Evolutionary conservation across 2,329 filamentous ascomycete genomes (phyloP).

Genomic region (Aspergillus candidus): DNA sequence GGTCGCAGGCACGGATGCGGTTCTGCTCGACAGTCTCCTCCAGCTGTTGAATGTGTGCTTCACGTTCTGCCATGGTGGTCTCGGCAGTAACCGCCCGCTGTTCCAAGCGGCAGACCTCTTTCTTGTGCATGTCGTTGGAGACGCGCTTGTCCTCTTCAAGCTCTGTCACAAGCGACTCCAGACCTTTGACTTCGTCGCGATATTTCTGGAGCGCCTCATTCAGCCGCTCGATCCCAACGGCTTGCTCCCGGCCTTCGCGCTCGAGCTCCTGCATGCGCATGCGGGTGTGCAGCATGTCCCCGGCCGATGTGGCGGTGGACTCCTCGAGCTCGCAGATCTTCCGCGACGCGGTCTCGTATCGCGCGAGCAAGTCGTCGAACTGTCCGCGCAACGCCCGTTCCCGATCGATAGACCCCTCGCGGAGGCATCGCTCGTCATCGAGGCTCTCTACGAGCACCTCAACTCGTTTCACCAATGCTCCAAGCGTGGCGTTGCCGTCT

Average conservation of each 20-base stretch:
- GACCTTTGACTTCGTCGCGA: conserved; percentile 36
- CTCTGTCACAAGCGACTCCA: conserved; percentile 38
- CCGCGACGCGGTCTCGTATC: conserved; percentile 32
- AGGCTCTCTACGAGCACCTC: conserved; percentile 30
- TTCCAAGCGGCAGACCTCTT: conserved; percentile 30
- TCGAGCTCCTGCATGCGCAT: conserved; percentile 40
- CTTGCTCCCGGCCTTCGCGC: conserved; percentile 35
- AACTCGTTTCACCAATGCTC: conserved; percentile 36
- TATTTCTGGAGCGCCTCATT: conserved; percentile 41
- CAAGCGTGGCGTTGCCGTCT: conserved; percentile 35
- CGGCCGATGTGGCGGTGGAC: conserved; percentile 36
- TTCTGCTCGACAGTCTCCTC: conserved; percentile 31
- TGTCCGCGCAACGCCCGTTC: conserved; percentile 39
- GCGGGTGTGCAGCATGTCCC: conserved; percentile 41
- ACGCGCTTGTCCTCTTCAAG: conserved; percentile 36
- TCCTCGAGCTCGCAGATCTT: conserved; percentile 36
- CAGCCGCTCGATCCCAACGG: conserved; percentile 37
- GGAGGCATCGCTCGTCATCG: conserved; percentile 25
- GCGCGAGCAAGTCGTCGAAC: conserved; percentile 38
- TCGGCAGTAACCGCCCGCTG: conserved; percentile 32
- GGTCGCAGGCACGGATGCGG: conserved; percentile 28
- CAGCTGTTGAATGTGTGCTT: conserved; percentile 32
- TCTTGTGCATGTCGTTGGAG: conserved; percentile 22
- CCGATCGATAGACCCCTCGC: conserved; percentile 31
- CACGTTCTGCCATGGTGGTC: conserved; percentile 27